Percentiles rank a stretch among this genome's conserved stretches.
These are phyloP conservation scores for Tuber brumale DNA, from an alignment of 495 filamentous ascomycete species.

Conservation along the genomic window DNA sequence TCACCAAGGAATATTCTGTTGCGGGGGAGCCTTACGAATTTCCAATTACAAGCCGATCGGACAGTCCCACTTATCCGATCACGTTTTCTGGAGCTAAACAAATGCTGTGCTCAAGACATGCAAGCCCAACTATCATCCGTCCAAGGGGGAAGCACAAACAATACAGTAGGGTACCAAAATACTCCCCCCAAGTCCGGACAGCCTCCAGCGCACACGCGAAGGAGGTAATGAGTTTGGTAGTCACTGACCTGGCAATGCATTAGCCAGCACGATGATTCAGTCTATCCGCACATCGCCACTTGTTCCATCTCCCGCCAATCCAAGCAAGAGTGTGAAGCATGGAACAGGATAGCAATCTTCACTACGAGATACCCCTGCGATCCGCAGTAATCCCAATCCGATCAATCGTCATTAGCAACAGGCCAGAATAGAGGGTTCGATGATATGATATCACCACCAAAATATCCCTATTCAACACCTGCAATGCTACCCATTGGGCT, in stretches of 20 bases:
- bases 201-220: neutral
- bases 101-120: neutral
- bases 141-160: neutral
- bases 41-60: neutral
- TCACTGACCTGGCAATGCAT: neutral
- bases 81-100: neutral
- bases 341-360: neutral
- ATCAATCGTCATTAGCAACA: too few relatives aligned
- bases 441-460: neutral
- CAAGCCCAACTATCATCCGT: neutral
- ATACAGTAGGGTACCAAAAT: neutral
- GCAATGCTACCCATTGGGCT: neutral
- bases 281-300: neutral
- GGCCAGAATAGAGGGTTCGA: neutral
- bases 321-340: neutral
- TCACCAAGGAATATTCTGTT: too few relatives aligned
- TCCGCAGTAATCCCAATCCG: too few relatives aligned
- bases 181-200: neutral
- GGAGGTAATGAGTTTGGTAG: neutral
- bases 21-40: neutral
- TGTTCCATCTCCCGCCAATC: neutral
- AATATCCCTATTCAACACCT: neutral
- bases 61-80: neutral
- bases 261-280: neutral
- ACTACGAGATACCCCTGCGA: neutral